Base-by-base conservation (phyloP, 331 rosid genomes). In the Pyracantha coccinea region DNA sequence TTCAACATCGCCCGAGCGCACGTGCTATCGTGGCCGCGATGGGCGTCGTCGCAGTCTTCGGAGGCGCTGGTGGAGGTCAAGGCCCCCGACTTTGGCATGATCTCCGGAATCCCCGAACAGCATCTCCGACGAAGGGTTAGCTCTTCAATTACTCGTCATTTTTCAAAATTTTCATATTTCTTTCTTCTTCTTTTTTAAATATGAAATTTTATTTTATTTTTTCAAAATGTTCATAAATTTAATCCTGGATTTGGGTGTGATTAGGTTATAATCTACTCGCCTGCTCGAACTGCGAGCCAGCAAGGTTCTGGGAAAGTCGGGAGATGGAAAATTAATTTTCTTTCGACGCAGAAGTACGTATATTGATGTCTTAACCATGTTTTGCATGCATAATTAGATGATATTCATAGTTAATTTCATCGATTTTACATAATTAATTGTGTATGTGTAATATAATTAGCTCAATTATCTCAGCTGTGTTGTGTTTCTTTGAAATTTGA, bases 221-320 rank as follows among this genome's bases (percentile, higher is more conserved):
- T 17, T 53, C 20, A 29, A 2, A 57, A 45, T 66, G 19, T 0
- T 38, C 4, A 38, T 2, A 38, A 61, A 57, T 62, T 33, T 54
- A 17, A 68, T 29, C 9, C 3, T 58, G 25, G 44, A 52, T 65
- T 52, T 64, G 47, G 53, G 54, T n/a, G 4, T 67, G 70, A 45
- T 73, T 86, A 92, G 98, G 96, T 92, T 83, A 77, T 90, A 65
- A 92, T 92, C 74, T 89, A 88, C 83, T 87, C 96, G 19, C 98
- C 96, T 47, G 92, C 96, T 75, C 88, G 98, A 83, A 88, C 98
- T 65, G 98, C 98, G 13, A 47, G 89, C 57, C 96, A 92, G 50
- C 97, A 92, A 86, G 98, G 98, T 82, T 90, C 98, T 53, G 98
- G 98, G 70, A 92, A 92, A 71, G 85, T 89, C 72, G 96, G 98